Evolutionary conservation across 202 grass and related monocot genomes (phyloP).

Genomic region (Dendrocalamus latiflorus): DNA sequence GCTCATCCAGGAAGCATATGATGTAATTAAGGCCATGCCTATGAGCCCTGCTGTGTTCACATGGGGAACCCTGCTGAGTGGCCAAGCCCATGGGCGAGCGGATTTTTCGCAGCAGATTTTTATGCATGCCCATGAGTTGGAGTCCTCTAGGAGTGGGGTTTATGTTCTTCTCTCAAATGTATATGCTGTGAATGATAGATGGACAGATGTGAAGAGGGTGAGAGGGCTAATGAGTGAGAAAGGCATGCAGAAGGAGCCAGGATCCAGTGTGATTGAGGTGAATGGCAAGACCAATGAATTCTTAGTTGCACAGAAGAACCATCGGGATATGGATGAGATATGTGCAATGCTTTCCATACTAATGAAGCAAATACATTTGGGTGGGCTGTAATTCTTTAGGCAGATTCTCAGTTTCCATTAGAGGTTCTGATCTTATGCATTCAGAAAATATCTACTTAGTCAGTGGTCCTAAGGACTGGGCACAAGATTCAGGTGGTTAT

Average conservation of each 20-base stretch:
- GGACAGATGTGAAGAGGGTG: conserved; percentile 34
- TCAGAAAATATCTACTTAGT: neutral
- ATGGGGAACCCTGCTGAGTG: conserved; percentile 39
- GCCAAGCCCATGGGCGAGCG: conserved; percentile 29
- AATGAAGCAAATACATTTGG: conserved; percentile 37
- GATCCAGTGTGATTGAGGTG: conserved; percentile 42
- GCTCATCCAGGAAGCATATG: conserved; percentile 41
- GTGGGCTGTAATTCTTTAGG: conserved; percentile 18
- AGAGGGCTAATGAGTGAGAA: conserved; percentile 33
- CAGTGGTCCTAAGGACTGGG: neutral
- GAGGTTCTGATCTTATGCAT: neutral
- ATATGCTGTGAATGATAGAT: conserved; percentile 38
- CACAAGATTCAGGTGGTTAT: neutral
- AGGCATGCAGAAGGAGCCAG: conserved; percentile 33
- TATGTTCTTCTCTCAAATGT: conserved; percentile 53
- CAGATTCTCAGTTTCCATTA: neutral
- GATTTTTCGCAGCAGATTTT: conserved; percentile 38
- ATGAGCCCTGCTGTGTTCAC: conserved; percentile 37
- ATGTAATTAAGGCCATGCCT: conserved; percentile 33
- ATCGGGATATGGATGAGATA: conserved; percentile 32
- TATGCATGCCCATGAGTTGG: conserved; percentile 38
- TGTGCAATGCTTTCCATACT: neutral
- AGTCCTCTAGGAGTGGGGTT: conserved; percentile 25
- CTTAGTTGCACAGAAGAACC: conserved; percentile 32
- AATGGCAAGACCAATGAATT: conserved; percentile 38